These are phyloP conservation scores for Ascochyta koolunga DNA, from an alignment of 2,329 filamentous ascomycete species.

Conservation along the genomic window DNA sequence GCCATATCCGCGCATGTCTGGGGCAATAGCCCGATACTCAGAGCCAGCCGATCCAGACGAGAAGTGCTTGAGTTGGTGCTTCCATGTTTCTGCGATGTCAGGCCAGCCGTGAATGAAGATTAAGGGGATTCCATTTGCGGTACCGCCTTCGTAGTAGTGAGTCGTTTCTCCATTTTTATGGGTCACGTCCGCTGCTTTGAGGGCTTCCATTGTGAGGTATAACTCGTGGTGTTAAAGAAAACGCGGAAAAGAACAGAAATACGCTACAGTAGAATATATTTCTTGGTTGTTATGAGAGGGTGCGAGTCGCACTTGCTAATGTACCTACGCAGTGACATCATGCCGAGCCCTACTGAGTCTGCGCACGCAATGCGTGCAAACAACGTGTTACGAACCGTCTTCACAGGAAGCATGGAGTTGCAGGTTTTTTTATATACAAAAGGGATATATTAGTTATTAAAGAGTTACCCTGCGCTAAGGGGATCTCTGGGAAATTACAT, in stretches of 20 bases:
- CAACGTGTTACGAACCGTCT: too few relatives aligned
- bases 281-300: too few relatives aligned
- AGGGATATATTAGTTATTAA: too few relatives aligned
- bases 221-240: background rate
- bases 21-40: slow-evolving; percentile 34
- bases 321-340: slow-evolving; percentile 12
- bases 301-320: background rate
- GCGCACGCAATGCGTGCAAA: too few relatives aligned
- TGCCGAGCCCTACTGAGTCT: slow-evolving; percentile 5
- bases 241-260: too few relatives aligned
- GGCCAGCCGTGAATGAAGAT: slow-evolving; percentile 45
- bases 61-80: slow-evolving; percentile 43
- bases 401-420: too few relatives aligned
- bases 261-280: too few relatives aligned
- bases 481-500: too few relatives aligned
- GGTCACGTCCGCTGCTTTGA: slow-evolving; percentile 25
- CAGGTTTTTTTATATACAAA: too few relatives aligned
- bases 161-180: slow-evolving; percentile 30
- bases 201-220: slow-evolving; percentile 17
- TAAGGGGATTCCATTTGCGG: slow-evolving; percentile 25
- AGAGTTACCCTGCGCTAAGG: too few relatives aligned
- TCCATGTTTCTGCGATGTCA: slow-evolving; percentile 45
- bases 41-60: slow-evolving; percentile 30
- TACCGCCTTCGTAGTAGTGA: slow-evolving; percentile 34
- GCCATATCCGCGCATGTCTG: slow-evolving; percentile 48